These are phyloP conservation scores for Lachancea cidri DNA, from an alignment of 805 yeast genomes.

Conservation along the genomic window DNA sequence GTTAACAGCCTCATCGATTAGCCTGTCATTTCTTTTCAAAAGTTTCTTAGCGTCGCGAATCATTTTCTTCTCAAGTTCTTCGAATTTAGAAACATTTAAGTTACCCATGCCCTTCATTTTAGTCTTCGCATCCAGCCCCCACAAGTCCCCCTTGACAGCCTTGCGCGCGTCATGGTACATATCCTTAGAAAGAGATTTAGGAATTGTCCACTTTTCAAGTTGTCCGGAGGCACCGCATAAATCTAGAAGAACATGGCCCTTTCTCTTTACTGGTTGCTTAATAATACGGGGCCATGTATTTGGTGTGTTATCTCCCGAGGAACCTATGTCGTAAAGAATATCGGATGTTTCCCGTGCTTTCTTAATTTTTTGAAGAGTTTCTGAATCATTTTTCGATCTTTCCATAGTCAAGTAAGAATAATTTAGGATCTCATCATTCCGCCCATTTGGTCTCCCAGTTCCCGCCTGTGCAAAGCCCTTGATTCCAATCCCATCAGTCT, in stretches of 20 bases:
- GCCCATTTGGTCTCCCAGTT: slow-evolving; percentile 72
- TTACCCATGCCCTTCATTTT: slow-evolving; percentile 32
- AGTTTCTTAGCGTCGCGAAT: slow-evolving; percentile 18
- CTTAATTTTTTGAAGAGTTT: slow-evolving; percentile 39
- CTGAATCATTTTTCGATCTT: slow-evolving; percentile 45
- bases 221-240: slow-evolving; percentile 77
- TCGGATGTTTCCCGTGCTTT: slow-evolving; percentile 32
- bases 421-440: slow-evolving; percentile 63
- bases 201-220: slow-evolving; percentile 81
- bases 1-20: slow-evolving; percentile 16
- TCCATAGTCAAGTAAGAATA: slow-evolving; percentile 71
- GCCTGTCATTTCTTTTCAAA: slow-evolving; percentile 16
- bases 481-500: slow-evolving; percentile 52
- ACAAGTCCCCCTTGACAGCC: slow-evolving; percentile 74
- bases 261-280: slow-evolving; percentile 65
- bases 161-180: slow-evolving; percentile 89
- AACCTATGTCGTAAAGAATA: slow-evolving; percentile 21
- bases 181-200: slow-evolving; percentile 69
- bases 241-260: slow-evolving; percentile 75
- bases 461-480: slow-evolving; percentile 45
- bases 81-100: slow-evolving; percentile 23
- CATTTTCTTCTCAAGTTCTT: slow-evolving; percentile 21
- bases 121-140: slow-evolving; percentile 70
- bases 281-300: slow-evolving; percentile 69
- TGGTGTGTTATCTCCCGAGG: slow-evolving; percentile 21